phyloP scores from a whole-genome alignment of 257 asterid species.

The Jacaranda copaia region DNA sequence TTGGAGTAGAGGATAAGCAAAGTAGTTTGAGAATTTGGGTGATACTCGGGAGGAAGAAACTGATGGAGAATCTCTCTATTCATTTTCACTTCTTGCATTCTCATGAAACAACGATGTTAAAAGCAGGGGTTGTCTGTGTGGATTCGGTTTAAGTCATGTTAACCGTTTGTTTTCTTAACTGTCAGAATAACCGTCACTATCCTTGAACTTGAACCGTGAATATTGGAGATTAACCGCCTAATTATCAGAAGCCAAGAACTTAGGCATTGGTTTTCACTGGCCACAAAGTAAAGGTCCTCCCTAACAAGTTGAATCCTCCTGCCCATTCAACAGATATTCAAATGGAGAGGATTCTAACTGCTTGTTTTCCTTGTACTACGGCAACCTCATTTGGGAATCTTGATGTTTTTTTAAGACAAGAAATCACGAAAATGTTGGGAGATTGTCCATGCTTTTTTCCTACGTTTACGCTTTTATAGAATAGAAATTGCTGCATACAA shows the following conservation, averaged over 20 bases:
- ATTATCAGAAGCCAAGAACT: conserved; percentile 43
- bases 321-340: not conserved
- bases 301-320: not conserved
- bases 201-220: conserved; percentile 30
- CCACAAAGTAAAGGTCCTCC: not conserved
- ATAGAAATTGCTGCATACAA: not conserved
- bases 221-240: conserved; percentile 46
- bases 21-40: conserved; percentile 39
- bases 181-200: conserved; percentile 32
- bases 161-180: conserved; percentile 51
- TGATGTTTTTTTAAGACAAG: not conserved
- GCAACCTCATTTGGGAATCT: not conserved
- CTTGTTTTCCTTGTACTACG: not conserved
- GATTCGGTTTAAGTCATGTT: conserved; percentile 43
- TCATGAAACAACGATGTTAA: not conserved
- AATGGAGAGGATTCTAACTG: not conserved
- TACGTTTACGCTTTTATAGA: too few relatives aligned
- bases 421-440: not conserved
- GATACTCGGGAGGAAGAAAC: conserved; percentile 20
- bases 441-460: not conserved
- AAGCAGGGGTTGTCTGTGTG: conserved; percentile 29
- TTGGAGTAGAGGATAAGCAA: conserved; percentile 54
- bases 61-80: conserved; percentile 28
- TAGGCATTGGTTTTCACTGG: not conserved
- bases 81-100: conserved; percentile 24